Conservation (phyloP, 331 rosid genomes). For the Phaseolus coccineus region DNA sequence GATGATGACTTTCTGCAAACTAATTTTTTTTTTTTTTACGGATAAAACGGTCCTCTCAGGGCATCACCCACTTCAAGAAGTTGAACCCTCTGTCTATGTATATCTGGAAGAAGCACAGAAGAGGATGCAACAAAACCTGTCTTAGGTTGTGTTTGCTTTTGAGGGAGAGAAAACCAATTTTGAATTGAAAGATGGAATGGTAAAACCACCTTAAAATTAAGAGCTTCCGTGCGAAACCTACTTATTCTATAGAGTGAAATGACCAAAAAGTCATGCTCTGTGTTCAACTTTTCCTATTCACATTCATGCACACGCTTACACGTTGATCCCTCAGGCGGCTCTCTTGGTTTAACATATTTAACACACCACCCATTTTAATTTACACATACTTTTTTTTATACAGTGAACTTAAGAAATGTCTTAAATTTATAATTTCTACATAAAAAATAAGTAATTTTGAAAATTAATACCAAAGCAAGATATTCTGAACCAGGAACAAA, state of each 20-base stretch:
- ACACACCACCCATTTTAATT: neutral
- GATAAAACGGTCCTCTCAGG: slow-evolving; percentile 61
- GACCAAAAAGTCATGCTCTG: slow-evolving; percentile 52
- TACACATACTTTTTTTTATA: neutral
- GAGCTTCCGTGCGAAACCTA: slow-evolving; percentile 42
- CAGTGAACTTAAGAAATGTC: too few relatives aligned
- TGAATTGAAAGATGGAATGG: slow-evolving; percentile 33
- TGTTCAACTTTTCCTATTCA: slow-evolving; percentile 51
- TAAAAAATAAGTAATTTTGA: too few relatives aligned
- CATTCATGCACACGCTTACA: slow-evolving; percentile 65
- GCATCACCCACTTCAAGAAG: slow-evolving; percentile 36
- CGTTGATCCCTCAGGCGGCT: slow-evolving; percentile 61
- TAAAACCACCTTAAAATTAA: slow-evolving; percentile 35
- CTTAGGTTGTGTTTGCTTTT: slow-evolving; percentile 5
- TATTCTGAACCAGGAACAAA: too few relatives aligned
- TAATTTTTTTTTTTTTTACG: slow-evolving; percentile 8
- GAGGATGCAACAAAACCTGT: slow-evolving; percentile 42
- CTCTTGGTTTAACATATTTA: neutral
- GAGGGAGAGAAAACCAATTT: neutral
- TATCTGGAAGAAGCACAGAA: slow-evolving; percentile 22
- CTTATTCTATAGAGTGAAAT: slow-evolving; percentile 40
- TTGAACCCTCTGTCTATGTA: slow-evolving; percentile 7
- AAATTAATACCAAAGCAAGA: too few relatives aligned
- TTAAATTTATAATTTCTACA: too few relatives aligned
- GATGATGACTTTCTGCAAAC: slow-evolving; percentile 58